Evolutionary conservation across 1,139 yeast genomes (phyloP), one percentile per base, ranked within the genome.

Genomic region (Yamadazyma epiphylla): DNA sequence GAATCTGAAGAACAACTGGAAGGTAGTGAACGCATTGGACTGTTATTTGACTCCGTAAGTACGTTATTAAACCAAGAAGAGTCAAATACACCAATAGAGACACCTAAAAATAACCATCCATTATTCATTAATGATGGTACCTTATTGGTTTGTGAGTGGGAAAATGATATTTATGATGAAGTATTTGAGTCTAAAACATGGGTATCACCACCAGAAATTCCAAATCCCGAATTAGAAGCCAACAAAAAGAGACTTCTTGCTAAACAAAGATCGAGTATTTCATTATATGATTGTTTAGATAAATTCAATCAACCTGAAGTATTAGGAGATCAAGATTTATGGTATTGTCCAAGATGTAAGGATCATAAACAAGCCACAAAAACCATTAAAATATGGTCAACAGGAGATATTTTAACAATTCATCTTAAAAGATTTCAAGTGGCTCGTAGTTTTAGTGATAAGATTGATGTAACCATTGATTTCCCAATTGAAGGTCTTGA

Each of bases 331-430:
- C 84, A 86, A 36, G 97, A 91, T 55, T 68, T 88, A 30, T 91
- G 98, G 98, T 88, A 81, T 48, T 91, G 98, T 55, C 94, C 96
- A 2, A 60, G 67, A 15, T 91, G 98, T 61, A 78, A 83, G 47
- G 94, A 85, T 30, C 95, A 87, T 47, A 76, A 88, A 35, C 88
- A 86, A 42, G 97, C 97, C 1, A 81, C 95, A 4, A 91, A 91
- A 49, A 82, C 88, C 24, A 83, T 91, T 36, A 94, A 88, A 55
- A 64, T 91, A 19, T 91, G 97, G 97, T 74, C 80, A 12, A 79
- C 86, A 0, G 97, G 97, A 0, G 97, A 91, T 48, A 78, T 91
- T 23, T 65, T 91, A 38, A 80, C 95, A 1, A 81, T 91, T 30
- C 98, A 91, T 52, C 68, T 91, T 52, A 91, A 91, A 54, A 67